Evolutionary conservation across 129 eudicot species (phyloP), one percentile per base, ranked within the genome.

Genomic region (Ambrosia trifida): DNA sequence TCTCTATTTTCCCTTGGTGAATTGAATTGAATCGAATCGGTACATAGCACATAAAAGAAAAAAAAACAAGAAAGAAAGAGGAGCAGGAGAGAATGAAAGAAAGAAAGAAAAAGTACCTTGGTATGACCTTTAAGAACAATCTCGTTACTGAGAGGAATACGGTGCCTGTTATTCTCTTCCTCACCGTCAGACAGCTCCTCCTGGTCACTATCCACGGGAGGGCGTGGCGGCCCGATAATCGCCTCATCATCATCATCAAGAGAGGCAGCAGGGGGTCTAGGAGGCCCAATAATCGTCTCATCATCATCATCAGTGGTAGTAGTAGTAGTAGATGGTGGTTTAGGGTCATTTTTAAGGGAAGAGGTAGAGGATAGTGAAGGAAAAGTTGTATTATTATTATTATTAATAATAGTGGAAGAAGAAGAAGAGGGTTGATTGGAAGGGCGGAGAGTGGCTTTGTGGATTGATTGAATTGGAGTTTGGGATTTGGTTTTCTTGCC

Each of bases 81-180:
- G 1, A 24, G 28, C 1, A 1, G 28, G 28, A 24, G 28, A 24
- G 28, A 36, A 36, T 36, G 7, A 36, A 36, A 5, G n/a, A n/a
- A n/a, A n/a, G n/a, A n/a, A n/a, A n/a, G 6, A 8, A 5, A 36
- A 14, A 7, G 2, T 76, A 94, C 98, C 96, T 94, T 94, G 44
- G 89, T 83, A 66, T 94, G 98, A 2, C 98, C 98, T 78, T 94
- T 94, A 79, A 94, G 76, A 12, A 94, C 87, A 85, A 94, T 89
- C 85, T 94, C 98, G 75, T 94, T 89, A 72, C 87, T 89, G 70
- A 87, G 64, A 12, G 98, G 98, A 28, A 94, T 83, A 14, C 88
- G 85, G 72, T 69, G 77, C 14, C 28, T 67, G n/a, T n/a, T n/a
- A 76, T 75, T 78, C 54, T 69, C 84, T 1, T 61, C 83, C 54